Percentiles rank a stretch among this genome's conserved stretches.
phyloP scores from a whole-genome alignment of 768 basidiomycete species.

The Suillus americanus region DNA sequence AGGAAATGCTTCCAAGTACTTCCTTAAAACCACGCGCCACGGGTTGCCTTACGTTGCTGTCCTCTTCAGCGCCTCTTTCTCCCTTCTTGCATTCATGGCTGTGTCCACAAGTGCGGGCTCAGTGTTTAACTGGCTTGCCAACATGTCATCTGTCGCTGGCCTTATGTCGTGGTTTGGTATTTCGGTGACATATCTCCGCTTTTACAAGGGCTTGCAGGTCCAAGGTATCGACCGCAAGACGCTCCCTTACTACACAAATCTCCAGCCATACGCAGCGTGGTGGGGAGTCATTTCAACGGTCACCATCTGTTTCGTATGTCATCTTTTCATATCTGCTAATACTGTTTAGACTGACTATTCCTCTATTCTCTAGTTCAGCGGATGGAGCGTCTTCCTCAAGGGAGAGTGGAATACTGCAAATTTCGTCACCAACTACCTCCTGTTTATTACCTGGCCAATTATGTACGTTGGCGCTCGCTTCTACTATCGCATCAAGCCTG shows the following conservation, averaged over 20 bases:
- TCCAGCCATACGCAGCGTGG: slow-evolving; percentile 81
- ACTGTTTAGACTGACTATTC: slow-evolving; percentile 34
- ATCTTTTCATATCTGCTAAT: neutral
- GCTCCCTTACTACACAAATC: slow-evolving; percentile 65
- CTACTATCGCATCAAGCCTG: slow-evolving; percentile 29
- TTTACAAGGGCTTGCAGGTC: slow-evolving; percentile 73
- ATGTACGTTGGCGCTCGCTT: slow-evolving; percentile 63
- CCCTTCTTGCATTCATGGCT: slow-evolving; percentile 78
- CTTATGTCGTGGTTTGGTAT: slow-evolving; percentile 85
- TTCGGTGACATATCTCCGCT: slow-evolving; percentile 74
- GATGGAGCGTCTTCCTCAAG: slow-evolving; percentile 52
- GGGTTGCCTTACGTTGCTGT: slow-evolving; percentile 82
- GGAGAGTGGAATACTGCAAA: slow-evolving; percentile 53
- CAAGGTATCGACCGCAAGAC: slow-evolving; percentile 74
- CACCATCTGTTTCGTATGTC: slow-evolving; percentile 62
- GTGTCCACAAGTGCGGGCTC: slow-evolving; percentile 59
- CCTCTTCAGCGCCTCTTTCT: slow-evolving; percentile 62
- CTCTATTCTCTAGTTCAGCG: slow-evolving; percentile 44
- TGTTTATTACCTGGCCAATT: slow-evolving; percentile 66
- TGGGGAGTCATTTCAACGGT: slow-evolving; percentile 37
- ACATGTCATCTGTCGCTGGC: slow-evolving; percentile 67
- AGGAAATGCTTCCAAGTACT: slow-evolving; percentile 82
- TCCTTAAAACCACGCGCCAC: slow-evolving; percentile 61
- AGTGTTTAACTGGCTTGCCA: slow-evolving; percentile 81
- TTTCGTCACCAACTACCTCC: slow-evolving; percentile 87